phyloP scores from a whole-genome alignment of 2,329 filamentous ascomycete genomes.

The Aspergillus aculeatinus region DNA sequence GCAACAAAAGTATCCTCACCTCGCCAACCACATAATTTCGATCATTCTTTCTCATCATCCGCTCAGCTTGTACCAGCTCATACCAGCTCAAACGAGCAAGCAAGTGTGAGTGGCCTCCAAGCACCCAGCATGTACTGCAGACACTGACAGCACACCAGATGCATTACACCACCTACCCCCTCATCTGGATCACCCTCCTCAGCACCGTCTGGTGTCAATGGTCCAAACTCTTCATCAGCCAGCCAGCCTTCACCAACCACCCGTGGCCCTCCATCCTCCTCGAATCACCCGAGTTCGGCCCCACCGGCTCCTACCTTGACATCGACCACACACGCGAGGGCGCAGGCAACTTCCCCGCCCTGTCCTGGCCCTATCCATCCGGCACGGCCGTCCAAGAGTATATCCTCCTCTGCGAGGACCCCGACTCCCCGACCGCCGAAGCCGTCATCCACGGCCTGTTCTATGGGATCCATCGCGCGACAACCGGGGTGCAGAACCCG shows the following conservation, averaged over 20 bases:
- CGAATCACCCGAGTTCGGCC: conserved; percentile 21
- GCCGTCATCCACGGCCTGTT: conserved; percentile 51
- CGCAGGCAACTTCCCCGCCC: conserved; percentile 41
- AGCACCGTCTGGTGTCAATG: conserved; percentile 19
- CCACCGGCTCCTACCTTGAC: conserved; percentile 14
- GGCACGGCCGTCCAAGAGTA: conserved; percentile 43
- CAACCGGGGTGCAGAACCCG: conserved; percentile 32
- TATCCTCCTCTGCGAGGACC: conserved; percentile 50
- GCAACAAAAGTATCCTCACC: background rate
- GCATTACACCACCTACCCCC: conserved; percentile 20
- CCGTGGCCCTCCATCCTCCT: conserved; percentile 23
- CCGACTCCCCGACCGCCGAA: conserved; percentile 47
- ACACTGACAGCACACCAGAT: conserved; percentile 8
- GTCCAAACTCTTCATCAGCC: conserved; percentile 28
- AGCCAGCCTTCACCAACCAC: conserved; percentile 21
- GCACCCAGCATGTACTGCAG: background rate
- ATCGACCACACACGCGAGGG: conserved; percentile 15
- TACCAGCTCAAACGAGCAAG: background rate
- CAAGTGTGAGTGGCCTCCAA: background rate
- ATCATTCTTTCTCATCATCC: background rate
- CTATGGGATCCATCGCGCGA: conserved; percentile 40
- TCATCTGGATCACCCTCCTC: conserved; percentile 21
- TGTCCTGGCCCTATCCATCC: conserved; percentile 42
- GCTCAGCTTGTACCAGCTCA: background rate
- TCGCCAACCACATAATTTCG: background rate